phyloP scores from a whole-genome alignment of 176 grass and related monocot genomes.

The Rhynchospora pubera region DNA sequence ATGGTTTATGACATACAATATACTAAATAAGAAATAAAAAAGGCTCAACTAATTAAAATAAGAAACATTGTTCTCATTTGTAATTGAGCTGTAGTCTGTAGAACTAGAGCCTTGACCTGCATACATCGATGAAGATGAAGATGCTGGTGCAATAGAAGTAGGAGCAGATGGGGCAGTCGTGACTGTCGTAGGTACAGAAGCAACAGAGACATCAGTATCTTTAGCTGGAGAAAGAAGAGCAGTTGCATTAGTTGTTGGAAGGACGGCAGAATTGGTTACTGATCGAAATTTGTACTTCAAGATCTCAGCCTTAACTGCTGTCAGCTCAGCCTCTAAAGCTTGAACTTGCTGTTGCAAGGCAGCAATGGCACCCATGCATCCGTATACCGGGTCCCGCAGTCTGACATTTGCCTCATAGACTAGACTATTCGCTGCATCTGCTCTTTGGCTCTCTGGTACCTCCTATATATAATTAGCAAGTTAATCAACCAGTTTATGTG shows the following conservation, averaged over 20 bases:
- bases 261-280: conserved; percentile 6
- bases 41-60: conserved; percentile 62
- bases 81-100: conserved; percentile 85
- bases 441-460: conserved; percentile 80
- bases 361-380: conserved; percentile 86
- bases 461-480: conserved; percentile 44
- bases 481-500: not conserved
- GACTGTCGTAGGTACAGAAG: not conserved
- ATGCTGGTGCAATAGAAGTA: conserved; percentile 34
- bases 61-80: conserved; percentile 63
- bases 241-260: conserved; percentile 46
- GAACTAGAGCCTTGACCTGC: conserved; percentile 59
- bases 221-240: conserved; percentile 33
- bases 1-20: conserved; percentile 26
- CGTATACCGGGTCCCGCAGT: conserved; percentile 76
- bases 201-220: not conserved
- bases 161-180: not conserved
- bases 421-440: conserved; percentile 75
- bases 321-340: conserved; percentile 67
- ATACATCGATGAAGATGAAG: conserved; percentile 64
- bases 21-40: not conserved
- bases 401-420: conserved; percentile 90
- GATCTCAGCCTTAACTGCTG: conserved; percentile 54
- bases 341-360: conserved; percentile 82
- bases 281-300: conserved; percentile 54